Base-by-base conservation (phyloP, 441 rosid genomes). In the Bocquillonia castaneifolia region DNA sequence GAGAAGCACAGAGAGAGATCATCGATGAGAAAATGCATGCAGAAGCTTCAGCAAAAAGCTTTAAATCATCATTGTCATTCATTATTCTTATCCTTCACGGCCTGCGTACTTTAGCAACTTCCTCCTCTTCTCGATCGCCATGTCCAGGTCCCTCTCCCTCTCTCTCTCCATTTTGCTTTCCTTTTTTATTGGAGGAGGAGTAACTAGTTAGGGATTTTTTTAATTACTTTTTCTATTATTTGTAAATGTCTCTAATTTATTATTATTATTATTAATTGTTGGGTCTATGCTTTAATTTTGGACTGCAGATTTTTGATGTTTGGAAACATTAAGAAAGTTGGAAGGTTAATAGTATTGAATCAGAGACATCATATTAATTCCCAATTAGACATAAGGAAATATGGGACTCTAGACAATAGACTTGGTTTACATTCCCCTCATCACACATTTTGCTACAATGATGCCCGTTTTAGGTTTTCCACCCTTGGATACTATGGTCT, bases 71-170 rank as follows among this genome's bases (percentile, higher is more conserved):
- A n/a, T n/a, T n/a, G n/a, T n/a, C n/a, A n/a, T n/a, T n/a, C n/a
- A n/a, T n/a, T 62, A 28, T 67, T 10, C 39, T 12, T 23, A 37
- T 57, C 63, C 0, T 64, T 62, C 63, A 9, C 55, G 60, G 5
- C 70, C 67, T 66, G 39, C 70, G 62, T 47, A 12, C 52, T 67
- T 72, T 82, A 77, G 68, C 78, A 56, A 56, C 69, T 48, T 68
- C 57, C 40, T 4, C 52, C 40, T 2, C 9, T 29, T 20, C 29
- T 36, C 68, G 55, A 54, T 78, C 84, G 76, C 82, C 72, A 87
- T 84, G 92, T 80, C 84, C 64, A 87, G 89, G 89, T 85, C 40
- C 10, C n/a, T 59, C 10, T n/a, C n/a, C n/a, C n/a, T n/a, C n/a
- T n/a, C n/a, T n/a, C n/a, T n/a, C n/a, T n/a, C n/a, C n/a, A n/a